Base-by-base conservation (phyloP, 441 rosid genomes). In the Breynia disticha region DNA sequence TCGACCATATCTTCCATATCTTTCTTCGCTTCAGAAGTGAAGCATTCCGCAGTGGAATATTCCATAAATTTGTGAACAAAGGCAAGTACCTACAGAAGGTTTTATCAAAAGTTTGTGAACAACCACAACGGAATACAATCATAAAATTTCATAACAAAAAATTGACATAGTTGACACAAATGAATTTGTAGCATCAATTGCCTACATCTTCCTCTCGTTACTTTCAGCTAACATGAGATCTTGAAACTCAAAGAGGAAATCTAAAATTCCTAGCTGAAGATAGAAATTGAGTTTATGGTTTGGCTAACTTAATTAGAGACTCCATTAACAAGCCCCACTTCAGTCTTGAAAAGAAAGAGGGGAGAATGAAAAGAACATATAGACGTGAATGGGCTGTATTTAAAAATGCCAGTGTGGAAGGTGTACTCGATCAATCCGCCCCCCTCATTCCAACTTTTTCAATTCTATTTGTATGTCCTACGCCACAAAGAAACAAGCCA, bases 41-140 rank as follows among this genome's bases (percentile, higher is more conserved):
- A 56, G 63, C 72, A 48, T 17, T 69, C 79, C 7, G 46, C 45
- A 22, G 57, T 54, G 16, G 57, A 62, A 64, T 61, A 59, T 45
- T 66, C 68, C 19, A 37, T 48, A 24, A 80, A 62, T 62, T 76
- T 70, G 52, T 72, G 59, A 15, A 70, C 69, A 54, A 80, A 65
- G 46, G 66, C 39, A 46, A 73, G 69, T 51, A 80, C 86, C 86
- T 80, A 79, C 74, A 79, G 5, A 42, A 42, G 54, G 19, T 44
- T 55, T 55, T 22, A 52, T 52, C 54, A 18, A 10, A 4, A 28
- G 16, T 21, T 50, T 42, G 35, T 15, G 41, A 45, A 44, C 47
- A 44, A 44, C 16, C 47, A 44, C 47, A 44, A 44, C 3, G 17
- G 47, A 44, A 11, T 44, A 17, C 14, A 44, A 44, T 3, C 32